Evolutionary conservation across 805 yeast genomes (phyloP).

Genomic region (Starmera caribaea): DNA sequence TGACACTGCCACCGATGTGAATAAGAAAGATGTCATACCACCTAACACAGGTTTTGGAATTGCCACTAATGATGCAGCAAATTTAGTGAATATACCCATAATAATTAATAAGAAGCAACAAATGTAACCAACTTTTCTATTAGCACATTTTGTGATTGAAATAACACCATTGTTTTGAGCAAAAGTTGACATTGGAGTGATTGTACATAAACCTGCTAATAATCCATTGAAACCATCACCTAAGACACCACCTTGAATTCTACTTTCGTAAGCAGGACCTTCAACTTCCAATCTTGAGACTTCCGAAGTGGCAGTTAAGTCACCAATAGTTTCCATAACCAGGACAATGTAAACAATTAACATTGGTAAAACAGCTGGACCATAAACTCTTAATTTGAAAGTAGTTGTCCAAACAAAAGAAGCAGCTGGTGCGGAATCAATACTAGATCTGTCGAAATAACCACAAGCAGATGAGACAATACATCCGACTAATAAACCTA

Average conservation of each 20-base stretch:
- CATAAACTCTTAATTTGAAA: constrained; percentile 66
- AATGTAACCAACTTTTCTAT: constrained; percentile 71
- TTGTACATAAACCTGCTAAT: constrained; percentile 68
- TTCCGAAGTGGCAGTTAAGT: constrained; percentile 87
- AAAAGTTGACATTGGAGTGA: constrained; percentile 84
- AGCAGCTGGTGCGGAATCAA: constrained; percentile 70
- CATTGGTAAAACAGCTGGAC: constrained; percentile 79
- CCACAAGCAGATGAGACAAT: constrained; percentile 90
- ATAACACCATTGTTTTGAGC: constrained; percentile 96
- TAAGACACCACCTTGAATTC: constrained; percentile 88
- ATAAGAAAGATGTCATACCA: constrained; percentile 77
- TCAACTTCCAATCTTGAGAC: constrained; percentile 79
- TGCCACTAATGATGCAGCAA: constrained; percentile 80
- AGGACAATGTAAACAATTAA: constrained; percentile 72
- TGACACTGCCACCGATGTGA: constrained; percentile 68
- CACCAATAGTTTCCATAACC: constrained; percentile 92
- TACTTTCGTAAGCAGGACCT: constrained; percentile 70
- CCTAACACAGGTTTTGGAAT: constrained; percentile 77
- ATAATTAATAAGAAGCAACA: constrained; percentile 68
- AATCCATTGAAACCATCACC: constrained; percentile 82
- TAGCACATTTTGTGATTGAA: constrained; percentile 84
- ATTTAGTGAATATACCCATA: constrained; percentile 84
- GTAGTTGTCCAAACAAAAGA: constrained; percentile 87
- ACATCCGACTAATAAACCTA: constrained; percentile 80
- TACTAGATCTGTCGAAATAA: constrained; percentile 51